phyloP scores from a whole-genome alignment of 2,329 filamentous ascomycete genomes.

The Didymellaceae sp. region DNA sequence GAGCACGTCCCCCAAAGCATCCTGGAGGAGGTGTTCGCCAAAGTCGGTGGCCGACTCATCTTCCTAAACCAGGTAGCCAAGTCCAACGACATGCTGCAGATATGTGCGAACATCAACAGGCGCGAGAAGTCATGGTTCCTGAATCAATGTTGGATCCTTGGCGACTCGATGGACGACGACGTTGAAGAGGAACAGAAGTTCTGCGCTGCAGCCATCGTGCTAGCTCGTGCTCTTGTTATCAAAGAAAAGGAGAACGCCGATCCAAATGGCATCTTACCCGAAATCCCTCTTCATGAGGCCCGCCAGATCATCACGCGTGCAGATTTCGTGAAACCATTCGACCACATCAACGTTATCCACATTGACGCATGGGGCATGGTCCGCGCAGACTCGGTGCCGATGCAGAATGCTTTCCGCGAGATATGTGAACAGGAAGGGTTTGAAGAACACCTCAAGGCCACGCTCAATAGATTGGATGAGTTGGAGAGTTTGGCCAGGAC shows the following conservation, averaged over 20 bases:
- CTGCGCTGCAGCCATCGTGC: constrained; percentile 90
- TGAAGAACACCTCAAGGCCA: constrained; percentile 79
- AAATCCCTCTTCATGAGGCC: constrained; percentile 59
- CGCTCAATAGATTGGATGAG: constrained; percentile 80
- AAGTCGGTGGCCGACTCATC: constrained; percentile 86
- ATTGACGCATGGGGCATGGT: constrained; percentile 89
- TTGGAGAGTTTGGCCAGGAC: constrained; percentile 94
- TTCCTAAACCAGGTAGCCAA: constrained; percentile 89
- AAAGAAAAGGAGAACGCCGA: constrained; percentile 68
- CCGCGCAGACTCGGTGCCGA: constrained; percentile 89
- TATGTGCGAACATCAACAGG: constrained; percentile 73
- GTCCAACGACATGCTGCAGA: constrained; percentile 77
- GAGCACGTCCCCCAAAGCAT: constrained; percentile 63
- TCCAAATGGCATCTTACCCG: constrained; percentile 74
- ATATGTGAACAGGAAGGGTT: constrained; percentile 81
- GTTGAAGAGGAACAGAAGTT: constrained; percentile 98
- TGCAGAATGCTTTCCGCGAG: constrained; percentile 88
- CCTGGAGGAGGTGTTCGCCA: constrained; percentile 80
- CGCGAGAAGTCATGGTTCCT: constrained; percentile 79
- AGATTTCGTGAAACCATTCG: constrained; percentile 89
- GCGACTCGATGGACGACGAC: constrained; percentile 85
- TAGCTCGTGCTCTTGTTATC: constrained; percentile 87
- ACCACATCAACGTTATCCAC: constrained; percentile 92
- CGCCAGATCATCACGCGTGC: constrained; percentile 88
- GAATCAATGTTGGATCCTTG: constrained; percentile 79